Evolutionary conservation across 306 rosid genomes (phyloP).

Genomic region (Lotus japonicus): DNA sequence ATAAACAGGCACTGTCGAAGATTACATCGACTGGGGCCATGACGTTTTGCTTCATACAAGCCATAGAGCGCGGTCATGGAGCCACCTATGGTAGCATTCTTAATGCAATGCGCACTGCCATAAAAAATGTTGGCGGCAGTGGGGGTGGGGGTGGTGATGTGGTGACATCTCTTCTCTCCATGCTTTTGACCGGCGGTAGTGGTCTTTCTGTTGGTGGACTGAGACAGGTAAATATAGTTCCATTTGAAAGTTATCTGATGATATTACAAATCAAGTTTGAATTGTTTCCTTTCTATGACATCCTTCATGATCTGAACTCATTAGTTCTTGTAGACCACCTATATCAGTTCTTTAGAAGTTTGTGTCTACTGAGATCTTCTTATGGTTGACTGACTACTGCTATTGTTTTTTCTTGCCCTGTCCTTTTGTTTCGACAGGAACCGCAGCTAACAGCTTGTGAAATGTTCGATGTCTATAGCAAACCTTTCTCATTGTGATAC

Average conservation of each 20-base stretch:
- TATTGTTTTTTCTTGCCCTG: not conserved
- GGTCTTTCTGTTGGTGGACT: constrained; percentile 38
- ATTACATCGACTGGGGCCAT: constrained; percentile 96
- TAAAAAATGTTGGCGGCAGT: constrained; percentile 50
- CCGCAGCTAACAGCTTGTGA: constrained; percentile 83
- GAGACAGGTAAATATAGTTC: constrained; percentile 42
- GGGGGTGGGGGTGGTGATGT: constrained; percentile 37
- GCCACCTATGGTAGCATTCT: constrained; percentile 82
- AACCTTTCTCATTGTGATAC: constrained; percentile 64
- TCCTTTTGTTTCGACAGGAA: constrained; percentile 57
- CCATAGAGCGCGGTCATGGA: constrained; percentile 79
- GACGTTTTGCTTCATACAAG: constrained; percentile 96
- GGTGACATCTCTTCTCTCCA: constrained; percentile 52
- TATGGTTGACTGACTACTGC: constrained; percentile 21
- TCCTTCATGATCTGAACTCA: not conserved
- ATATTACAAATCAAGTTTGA: not conserved
- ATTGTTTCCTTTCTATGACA: not conserved
- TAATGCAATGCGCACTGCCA: constrained; percentile 67
- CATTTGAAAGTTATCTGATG: not conserved
- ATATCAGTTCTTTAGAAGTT: not conserved
- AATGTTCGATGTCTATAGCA: constrained; percentile 69
- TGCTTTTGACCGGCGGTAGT: constrained; percentile 69
- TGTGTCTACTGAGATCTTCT: not conserved
- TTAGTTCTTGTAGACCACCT: too few species aligned
- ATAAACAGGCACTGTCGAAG: constrained; percentile 81